Evolutionary conservation across 495 filamentous ascomycete species (phyloP).

Genomic region (Aspergillus avenaceus): DNA sequence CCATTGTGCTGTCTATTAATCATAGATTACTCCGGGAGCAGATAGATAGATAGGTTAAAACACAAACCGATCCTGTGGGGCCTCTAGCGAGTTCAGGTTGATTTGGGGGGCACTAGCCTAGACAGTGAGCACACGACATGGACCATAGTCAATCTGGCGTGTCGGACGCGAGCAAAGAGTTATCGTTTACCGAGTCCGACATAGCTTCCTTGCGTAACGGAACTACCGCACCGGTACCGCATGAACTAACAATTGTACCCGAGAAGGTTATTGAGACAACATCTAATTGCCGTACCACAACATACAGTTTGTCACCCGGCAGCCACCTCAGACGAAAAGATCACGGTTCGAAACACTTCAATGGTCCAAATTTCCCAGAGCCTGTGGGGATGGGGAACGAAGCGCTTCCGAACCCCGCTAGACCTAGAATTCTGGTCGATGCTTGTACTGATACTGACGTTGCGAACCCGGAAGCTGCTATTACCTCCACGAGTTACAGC

Average conservation of each 20-base stretch:
- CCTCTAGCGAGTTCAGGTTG: too few relatives aligned
- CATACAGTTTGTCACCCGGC: constrained; percentile 10
- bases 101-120: too few relatives aligned
- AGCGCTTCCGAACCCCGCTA: not conserved
- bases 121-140: constrained; percentile 26
- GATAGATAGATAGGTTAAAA: too few relatives aligned
- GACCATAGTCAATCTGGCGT: constrained; percentile 26
- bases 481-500: constrained; percentile 9
- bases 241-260: constrained; percentile 3
- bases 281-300: not conserved
- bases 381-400: not conserved
- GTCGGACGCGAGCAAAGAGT: constrained; percentile 19
- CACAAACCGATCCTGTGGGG: too few relatives aligned
- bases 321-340: constrained; percentile 1
- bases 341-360: not conserved
- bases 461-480: not conserved
- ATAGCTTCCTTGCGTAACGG: constrained; percentile 13
- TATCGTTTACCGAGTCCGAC: constrained; percentile 12
- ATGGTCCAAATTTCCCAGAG: not conserved
- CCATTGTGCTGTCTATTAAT: too few relatives aligned
- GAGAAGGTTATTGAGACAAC: constrained; percentile 12
- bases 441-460: not conserved
- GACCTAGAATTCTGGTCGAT: not conserved
- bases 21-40: too few relatives aligned
- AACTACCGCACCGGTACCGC: constrained; percentile 4